Evolutionary conservation across 805 yeast genomes (phyloP), one percentile per base, ranked within the genome.

Genomic region (Wickerhamiella bombiphila): DNA sequence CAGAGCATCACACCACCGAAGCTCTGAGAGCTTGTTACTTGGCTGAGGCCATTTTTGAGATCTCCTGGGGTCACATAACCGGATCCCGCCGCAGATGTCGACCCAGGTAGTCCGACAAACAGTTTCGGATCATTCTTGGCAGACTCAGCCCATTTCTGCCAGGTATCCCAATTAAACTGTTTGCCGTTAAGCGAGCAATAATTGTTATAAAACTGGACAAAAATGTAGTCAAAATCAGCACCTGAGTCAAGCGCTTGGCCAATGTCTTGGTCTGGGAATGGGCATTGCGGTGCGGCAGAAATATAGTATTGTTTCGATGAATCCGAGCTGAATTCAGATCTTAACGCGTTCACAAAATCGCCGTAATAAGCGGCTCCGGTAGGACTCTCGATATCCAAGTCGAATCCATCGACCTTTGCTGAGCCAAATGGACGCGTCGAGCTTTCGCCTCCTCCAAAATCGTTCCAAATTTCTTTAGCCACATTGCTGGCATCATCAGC

Each of bases 201-300:
- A 61, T 85, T 85, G 70, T 85, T 85, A 68, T 83, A 85, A 61
- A 85, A 85, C 61, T 83, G 94, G 46, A 86, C 68, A 54, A 80
- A 82, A 3, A 82, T 79, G 56, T 74, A 82, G 59, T 85, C 94
- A 47, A 85, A 64, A 28, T 70, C 64, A 8, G 81, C 74, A 41
- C 65, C 72, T 43, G 76, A 77, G 13, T 24, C 26, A 50, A 80
- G 72, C 36, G 70, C 70, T 45, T 73, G 60, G 70, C 80, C 78
- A 32, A 76, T 55, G 32, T 58, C 68, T 34, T 71, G 76, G 61
- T 85, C 95, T 15, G 94, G 94, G 56, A 75, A 79, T 19, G 74
- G 77, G 63, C 95, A 86, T 62, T 83, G 94, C 16, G 95, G 95
- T 44, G 95, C 88, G 46, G 94, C 94, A 37, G 93, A 74, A 32